Evolutionary conservation across 2,329 filamentous ascomycete species (phyloP).

Genomic region (Aureobasidium subglaciale): DNA sequence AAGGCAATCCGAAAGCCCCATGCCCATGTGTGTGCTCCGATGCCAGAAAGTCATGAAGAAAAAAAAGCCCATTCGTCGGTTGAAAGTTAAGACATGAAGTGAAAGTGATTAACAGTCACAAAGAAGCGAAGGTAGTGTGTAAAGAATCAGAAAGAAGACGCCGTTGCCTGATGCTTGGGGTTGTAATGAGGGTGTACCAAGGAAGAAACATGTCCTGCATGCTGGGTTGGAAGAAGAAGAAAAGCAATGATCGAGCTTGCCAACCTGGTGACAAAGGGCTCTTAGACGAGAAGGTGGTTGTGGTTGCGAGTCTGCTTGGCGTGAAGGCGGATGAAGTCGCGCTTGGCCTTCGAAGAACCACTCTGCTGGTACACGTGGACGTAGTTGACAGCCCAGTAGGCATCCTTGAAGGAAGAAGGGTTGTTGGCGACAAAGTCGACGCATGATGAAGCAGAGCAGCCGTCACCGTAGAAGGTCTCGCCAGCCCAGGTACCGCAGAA

Average conservation of each 20-base stretch:
- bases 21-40: neutral
- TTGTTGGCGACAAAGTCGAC: constrained; percentile 20
- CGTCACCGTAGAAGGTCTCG: constrained; percentile 13
- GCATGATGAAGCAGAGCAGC: constrained; percentile 18
- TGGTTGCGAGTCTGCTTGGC: constrained; percentile 9
- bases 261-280: neutral
- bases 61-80: neutral
- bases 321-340: constrained; percentile 11
- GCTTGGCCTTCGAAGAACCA: constrained; percentile 6
- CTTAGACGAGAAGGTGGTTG: neutral
- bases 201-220: constrained; percentile 4
- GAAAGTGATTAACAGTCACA: neutral
- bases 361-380: constrained; percentile 20
- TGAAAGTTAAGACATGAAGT: constrained; percentile 4
- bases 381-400: constrained; percentile 22
- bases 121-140: neutral
- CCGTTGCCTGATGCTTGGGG: neutral
- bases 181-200: neutral
- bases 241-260: neutral
- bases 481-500: constrained; percentile 29
- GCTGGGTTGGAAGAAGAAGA: neutral
- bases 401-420: constrained; percentile 19
- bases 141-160: neutral
- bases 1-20: neutral
- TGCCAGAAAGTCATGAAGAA: neutral